phyloP scores from a whole-genome alignment of 768 basidiomycete genomes.

The Mycena pura region DNA sequence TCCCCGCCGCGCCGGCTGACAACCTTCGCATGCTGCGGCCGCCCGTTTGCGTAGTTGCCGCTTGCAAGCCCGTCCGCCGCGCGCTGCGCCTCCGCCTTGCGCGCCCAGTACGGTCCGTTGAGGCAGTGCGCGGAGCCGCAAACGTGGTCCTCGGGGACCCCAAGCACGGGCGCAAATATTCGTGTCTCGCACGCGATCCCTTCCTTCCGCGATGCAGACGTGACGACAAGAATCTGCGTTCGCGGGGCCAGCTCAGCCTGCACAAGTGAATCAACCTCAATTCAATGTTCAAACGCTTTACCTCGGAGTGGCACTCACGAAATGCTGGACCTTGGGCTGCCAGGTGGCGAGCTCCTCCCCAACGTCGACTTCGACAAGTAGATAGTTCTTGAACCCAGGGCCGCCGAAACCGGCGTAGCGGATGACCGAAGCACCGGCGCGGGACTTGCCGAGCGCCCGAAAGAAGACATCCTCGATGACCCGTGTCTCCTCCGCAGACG shows the following conservation, averaged over 20 bases:
- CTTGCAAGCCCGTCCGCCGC: too few relatives aligned
- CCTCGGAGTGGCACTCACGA: slow-evolving; percentile 1
- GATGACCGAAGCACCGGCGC: neutral
- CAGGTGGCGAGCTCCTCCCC: slow-evolving; percentile 5
- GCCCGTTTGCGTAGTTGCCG: neutral
- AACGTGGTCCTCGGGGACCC: slow-evolving; percentile 16
- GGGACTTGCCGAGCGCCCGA: slow-evolving; percentile 3
- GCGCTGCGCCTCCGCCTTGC: slow-evolving; percentile 1
- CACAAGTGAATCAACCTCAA: neutral
- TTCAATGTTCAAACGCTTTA: too few relatives aligned
- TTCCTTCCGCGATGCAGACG: neutral
- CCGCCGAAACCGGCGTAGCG: slow-evolving; percentile 14
- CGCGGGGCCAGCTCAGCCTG: neutral
- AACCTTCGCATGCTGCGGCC: slow-evolving; percentile 6
- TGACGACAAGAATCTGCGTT: slow-evolving; percentile 12
- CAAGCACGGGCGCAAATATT: slow-evolving; percentile 15
- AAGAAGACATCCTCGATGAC: neutral
- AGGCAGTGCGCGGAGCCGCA: slow-evolving; percentile 22
- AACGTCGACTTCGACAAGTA: slow-evolving; percentile 14
- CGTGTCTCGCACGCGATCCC: slow-evolving; percentile 19
- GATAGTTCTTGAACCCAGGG: slow-evolving; percentile 11
- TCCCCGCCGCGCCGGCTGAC: too few relatives aligned
- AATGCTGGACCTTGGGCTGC: neutral
- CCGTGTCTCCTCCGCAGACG: neutral
- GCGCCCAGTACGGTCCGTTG: slow-evolving; percentile 19